Conservation (phyloP, 192 early-diverging fungal species). For the Martensiomyces pterosporus region DNA sequence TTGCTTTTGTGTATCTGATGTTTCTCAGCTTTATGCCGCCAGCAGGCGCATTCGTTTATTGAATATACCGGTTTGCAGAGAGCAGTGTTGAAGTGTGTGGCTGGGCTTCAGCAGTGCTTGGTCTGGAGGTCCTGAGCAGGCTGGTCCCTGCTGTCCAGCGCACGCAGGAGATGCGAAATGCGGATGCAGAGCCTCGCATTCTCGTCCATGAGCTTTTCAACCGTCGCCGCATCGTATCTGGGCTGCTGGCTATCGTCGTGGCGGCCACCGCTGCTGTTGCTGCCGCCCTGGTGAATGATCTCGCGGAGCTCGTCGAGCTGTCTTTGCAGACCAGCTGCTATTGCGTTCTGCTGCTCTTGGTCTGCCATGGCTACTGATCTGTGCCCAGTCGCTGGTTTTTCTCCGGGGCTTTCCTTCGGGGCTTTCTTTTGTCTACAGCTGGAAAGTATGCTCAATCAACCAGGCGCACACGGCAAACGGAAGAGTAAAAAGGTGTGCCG, state of each 20-base stretch:
- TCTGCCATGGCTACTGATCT: background rate
- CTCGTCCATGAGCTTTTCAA: constrained; percentile 13
- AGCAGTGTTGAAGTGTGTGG: too few species aligned
- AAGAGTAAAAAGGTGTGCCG: too few species aligned
- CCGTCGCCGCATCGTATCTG: background rate
- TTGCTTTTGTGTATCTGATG: background rate
- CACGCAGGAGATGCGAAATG: constrained; percentile 32
- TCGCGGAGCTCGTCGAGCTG: constrained; percentile 38
- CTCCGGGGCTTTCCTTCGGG: too few species aligned
- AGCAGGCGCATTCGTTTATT: too few species aligned
- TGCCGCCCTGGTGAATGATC: constrained; percentile 9
- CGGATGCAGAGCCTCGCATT: constrained; percentile 24
- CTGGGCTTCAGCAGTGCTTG: background rate
- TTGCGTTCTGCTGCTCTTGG: background rate
- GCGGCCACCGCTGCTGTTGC: background rate
- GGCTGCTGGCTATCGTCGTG: background rate
- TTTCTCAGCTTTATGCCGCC: background rate
- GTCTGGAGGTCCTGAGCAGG: constrained; percentile 11
- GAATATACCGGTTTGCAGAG: too few species aligned
- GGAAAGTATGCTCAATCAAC: too few species aligned
- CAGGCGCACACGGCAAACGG: too few species aligned
- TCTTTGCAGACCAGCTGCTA: constrained; percentile 27
- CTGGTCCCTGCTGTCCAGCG: constrained; percentile 29
- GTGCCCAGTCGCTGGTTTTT: too few species aligned
- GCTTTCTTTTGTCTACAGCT: too few species aligned